Evolutionary conservation across 1,284 basidiomycete genomes (phyloP).

Genomic region (Rhizoctonia solani): DNA sequence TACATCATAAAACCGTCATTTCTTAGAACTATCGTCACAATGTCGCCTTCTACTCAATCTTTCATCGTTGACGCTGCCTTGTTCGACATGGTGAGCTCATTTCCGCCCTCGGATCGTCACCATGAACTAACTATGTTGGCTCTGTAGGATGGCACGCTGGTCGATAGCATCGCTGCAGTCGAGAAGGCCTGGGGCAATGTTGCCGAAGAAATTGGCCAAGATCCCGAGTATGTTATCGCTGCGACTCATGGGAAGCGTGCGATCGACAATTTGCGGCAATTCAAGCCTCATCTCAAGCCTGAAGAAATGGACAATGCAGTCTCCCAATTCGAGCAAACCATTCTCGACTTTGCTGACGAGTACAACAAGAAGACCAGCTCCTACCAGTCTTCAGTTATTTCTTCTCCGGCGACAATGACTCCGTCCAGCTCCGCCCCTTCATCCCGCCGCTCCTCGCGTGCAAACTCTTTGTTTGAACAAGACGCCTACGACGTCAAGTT

Average conservation of each 20-base stretch:
- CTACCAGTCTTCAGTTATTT: constrained; percentile 38
- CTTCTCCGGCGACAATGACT: constrained; percentile 40
- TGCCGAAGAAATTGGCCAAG: constrained; percentile 67
- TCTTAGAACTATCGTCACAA: constrained; percentile 36
- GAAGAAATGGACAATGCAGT: constrained; percentile 73
- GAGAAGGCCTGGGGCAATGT: constrained; percentile 81
- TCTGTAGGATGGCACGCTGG: constrained; percentile 68
- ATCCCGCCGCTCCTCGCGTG: constrained; percentile 48
- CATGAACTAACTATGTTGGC: constrained; percentile 14
- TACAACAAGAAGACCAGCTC: constrained; percentile 46
- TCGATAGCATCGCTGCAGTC: constrained; percentile 75
- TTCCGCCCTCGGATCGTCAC: background rate
- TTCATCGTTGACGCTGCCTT: constrained; percentile 66
- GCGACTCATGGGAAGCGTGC: constrained; percentile 78
- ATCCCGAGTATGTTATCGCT: constrained; percentile 65
- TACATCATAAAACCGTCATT: constrained; percentile 12
- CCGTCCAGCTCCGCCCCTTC: constrained; percentile 40
- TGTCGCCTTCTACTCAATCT: constrained; percentile 43
- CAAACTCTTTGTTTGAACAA: constrained; percentile 48
- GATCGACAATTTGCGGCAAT: constrained; percentile 63
- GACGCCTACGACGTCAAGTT: constrained; percentile 42
- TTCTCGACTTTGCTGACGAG: constrained; percentile 74
- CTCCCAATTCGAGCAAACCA: constrained; percentile 67
- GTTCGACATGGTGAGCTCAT: constrained; percentile 67
- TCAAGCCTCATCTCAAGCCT: constrained; percentile 60